phyloP scores from a whole-genome alignment of 2,329 filamentous ascomycete species.

The Bipolaris oryzae region DNA sequence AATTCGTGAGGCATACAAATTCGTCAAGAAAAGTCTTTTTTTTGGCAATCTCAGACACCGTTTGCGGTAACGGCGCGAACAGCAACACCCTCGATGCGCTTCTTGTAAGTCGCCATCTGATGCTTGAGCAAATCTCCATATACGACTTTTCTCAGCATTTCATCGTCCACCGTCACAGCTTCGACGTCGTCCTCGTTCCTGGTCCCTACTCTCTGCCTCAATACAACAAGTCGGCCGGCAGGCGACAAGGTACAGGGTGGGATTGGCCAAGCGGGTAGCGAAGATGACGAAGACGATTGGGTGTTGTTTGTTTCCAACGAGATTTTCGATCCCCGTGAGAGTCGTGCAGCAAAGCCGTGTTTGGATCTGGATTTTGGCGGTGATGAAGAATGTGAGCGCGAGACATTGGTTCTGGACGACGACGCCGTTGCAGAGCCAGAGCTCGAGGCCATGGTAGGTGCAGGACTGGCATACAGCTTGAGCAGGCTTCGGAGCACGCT shows the following conservation, averaged over 20 bases:
- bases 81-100: slow-evolving; percentile 72
- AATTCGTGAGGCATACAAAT: not conserved
- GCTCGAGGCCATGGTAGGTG: slow-evolving; percentile 49
- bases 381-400: slow-evolving; percentile 7
- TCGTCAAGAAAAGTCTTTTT: not conserved
- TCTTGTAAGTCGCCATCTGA: slow-evolving; percentile 77
- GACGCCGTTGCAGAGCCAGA: slow-evolving; percentile 25
- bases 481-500: slow-evolving; percentile 75
- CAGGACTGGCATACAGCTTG: slow-evolving; percentile 69
- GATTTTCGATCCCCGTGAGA: slow-evolving; percentile 30
- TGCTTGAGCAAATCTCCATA: slow-evolving; percentile 85
- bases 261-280: slow-evolving; percentile 64
- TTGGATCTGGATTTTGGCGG: slow-evolving; percentile 26
- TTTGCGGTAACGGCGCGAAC: slow-evolving; percentile 68
- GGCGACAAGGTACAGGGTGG: slow-evolving; percentile 71
- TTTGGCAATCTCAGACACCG: slow-evolving; percentile 11
- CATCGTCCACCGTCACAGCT: slow-evolving; percentile 71
- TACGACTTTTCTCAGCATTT: slow-evolving; percentile 70
- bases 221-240: slow-evolving; percentile 70
- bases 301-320: slow-evolving; percentile 33
- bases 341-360: slow-evolving; percentile 10
- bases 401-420: slow-evolving; percentile 36
- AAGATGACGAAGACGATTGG: slow-evolving; percentile 47
- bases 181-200: slow-evolving; percentile 60
- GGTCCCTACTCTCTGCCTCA: slow-evolving; percentile 55